These are phyloP conservation scores for Artemisia annua DNA, from an alignment of 129 eudicot genomes.

Conservation along the genomic window DNA sequence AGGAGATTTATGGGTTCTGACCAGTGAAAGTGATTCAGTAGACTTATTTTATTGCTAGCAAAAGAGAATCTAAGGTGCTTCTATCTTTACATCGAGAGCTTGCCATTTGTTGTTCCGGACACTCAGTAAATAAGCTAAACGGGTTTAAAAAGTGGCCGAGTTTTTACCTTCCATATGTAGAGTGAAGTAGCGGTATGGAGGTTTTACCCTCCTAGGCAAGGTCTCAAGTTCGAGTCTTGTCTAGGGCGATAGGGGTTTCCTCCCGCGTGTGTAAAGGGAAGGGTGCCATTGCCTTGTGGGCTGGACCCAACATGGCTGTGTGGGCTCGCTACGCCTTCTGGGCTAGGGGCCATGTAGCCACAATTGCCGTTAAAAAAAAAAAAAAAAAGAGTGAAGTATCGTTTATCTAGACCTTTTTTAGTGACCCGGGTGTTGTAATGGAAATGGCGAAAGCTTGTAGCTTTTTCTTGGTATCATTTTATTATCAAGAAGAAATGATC, in stretches of 20 bases:
- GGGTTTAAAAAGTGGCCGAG: slow-evolving; percentile 4
- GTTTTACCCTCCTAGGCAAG: too few relatives aligned
- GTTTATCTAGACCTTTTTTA: slow-evolving; percentile 34
- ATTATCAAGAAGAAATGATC: too few relatives aligned
- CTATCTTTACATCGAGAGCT: slow-evolving; percentile 58
- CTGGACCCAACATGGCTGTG: too few relatives aligned
- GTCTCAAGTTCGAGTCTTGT: too few relatives aligned
- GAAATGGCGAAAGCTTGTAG: slow-evolving; percentile 29
- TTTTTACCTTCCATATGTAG: slow-evolving; percentile 5
- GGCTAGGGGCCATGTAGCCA: too few relatives aligned
- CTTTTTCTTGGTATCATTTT: not conserved
- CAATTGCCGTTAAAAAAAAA: too few relatives aligned
- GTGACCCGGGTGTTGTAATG: slow-evolving; percentile 32
- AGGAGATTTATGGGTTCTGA: slow-evolving; percentile 72
- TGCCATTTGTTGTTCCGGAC: slow-evolving; percentile 48
- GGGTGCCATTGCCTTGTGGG: too few relatives aligned
- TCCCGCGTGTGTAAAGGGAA: too few relatives aligned
- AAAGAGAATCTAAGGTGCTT: slow-evolving; percentile 60
- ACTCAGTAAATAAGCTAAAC: slow-evolving; percentile 16
- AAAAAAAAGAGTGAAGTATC: slow-evolving; percentile 6
- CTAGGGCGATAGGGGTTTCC: too few relatives aligned
- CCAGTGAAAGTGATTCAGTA: slow-evolving; percentile 44
- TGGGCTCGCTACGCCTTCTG: too few relatives aligned
- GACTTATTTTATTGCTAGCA: slow-evolving; percentile 51
- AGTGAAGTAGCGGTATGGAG: too few relatives aligned